Evolutionary conservation across 495 filamentous ascomycete species (phyloP), one percentile per base, ranked within the genome.

Genomic region (Podospora pseudocomata): DNA sequence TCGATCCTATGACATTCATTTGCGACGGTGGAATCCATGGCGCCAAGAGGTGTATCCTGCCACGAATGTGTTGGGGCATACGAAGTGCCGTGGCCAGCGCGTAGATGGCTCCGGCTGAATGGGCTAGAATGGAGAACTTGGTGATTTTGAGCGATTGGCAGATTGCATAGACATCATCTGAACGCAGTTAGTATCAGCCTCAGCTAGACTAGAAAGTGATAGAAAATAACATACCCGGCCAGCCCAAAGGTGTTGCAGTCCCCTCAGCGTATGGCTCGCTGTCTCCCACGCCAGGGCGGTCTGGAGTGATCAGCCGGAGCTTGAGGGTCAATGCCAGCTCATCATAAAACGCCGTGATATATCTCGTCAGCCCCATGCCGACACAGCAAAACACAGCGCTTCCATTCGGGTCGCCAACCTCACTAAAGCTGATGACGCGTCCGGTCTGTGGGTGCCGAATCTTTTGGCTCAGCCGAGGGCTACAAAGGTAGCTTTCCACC

Each of bases 21-120:
- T 99, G 95, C n/a, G 92, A 96, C 0, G 95, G 95, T 2, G 95
- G 95, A 55, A 99, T 98, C 96, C 95, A 99, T 0, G 95, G 95
- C 2, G 95, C 94, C 15, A 99, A 84, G 9, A 99, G 88, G 78
- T 99, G 95, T 27, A 99, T 94, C 39, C 92, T 91, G 28, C 96
- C 94, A 18, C 94, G 89, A 69, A 99, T 95, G 76, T 97, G 92
- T 71, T 97, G 93, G 18, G 96, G 94, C 84, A 99, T 95, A 58
- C 95, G 90, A 28, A 99, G 84, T 5, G 96, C 95, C 0, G 96
- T 98, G 20, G 95, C 96, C 28, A 99, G 87, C 28, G 95, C 96
- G 74, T 99, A 99, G 67, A 99, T 97, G 20, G 95, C 96, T 26
- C 95, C 95, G 11, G 95, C 95, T 11, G 93, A 97, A 76, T 99